Base-by-base conservation (phyloP, 257 asterid species). In the Solanum paucissectum region DNA sequence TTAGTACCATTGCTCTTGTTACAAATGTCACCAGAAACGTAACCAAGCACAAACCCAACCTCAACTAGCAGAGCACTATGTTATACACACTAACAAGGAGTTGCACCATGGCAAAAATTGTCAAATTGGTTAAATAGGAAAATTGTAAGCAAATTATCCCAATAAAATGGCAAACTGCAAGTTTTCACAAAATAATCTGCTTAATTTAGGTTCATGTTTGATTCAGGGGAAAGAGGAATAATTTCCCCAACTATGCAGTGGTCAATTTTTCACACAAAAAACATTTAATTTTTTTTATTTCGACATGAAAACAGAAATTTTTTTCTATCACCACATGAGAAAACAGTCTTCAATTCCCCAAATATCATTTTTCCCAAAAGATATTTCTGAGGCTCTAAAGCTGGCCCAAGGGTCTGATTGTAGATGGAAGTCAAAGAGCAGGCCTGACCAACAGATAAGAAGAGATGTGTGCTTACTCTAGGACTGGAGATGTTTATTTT, bases 401-500 rank as follows among this genome's bases (percentile, higher is more conserved):
- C 81, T 40, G 42, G 32, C 72, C 60, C 34, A 76, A n/a, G 81
- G 64, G 79, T 55, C 83, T 72, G 46, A 36, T 86, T 29, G 52
- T 81, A 46, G n/a, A 36, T 23, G 66, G 66, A 62, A 27, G 60
- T 12, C 36, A 83, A 34, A 23, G 75, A 62, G 12, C 66, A 81
- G 85, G 85, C 29, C 44, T 49, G 44, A 82, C 42, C 44, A 82
- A 46, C 73, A 86, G 62, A 86, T 58, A 46, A 73, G 33, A 73
- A 60, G 69, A 86, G 25, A 69, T 29, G 12, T 77, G 66, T 66
- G 91, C 98, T 93, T 92, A 96, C 99, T 92, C 99, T 94, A 89
- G 98, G 92, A 91, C 96, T 94, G 32, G 99, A 97, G 88, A 97
- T 95, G 94, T 97, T 97, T 85, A 97, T 97, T 92, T 96, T 96